Evolutionary conservation across 257 asterid species (phyloP), one percentile per base, ranked within the genome.

Genomic region (Striga asiatica): DNA sequence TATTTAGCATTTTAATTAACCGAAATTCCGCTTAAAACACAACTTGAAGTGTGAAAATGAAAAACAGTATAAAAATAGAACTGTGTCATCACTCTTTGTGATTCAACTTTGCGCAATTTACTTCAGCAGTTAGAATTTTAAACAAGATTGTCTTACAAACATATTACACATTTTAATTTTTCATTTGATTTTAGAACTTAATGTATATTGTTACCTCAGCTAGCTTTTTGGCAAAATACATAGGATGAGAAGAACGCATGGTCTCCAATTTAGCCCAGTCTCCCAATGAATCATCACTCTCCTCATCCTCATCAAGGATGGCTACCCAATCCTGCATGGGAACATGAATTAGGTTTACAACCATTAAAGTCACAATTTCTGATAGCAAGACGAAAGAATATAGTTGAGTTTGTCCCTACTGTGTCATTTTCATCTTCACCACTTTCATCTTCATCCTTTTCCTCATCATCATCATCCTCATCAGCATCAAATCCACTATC

Each of bases 211-310:
- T 73, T 61, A 91, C 98, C 76, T 91, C 98, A 8, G 97, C 56
- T 20, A 91, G 61, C 73, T 76, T 91, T 68, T 77, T 82, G 73
- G 98, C 93, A 54, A 91, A 91, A 72, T 84, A 74, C 82, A 87
- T 88, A 22, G 97, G 98, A 80, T 91, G 98, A 69, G 94, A 82
- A 72, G 95, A 74, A 49, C 88, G 85, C 97, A 84, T 87, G 0
- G 98, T 91, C 63, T 84, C 95, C 80, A 91, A 73, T 63, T 91
- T 84, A 66, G 94, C 95, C 97, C 97, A 91, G 68, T 91, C 96
- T 42, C 95, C 98, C 12, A 80, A 60, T 17, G 95, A 87, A 50
- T 61, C 95, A 74, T 88, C 94, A 60, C 81, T 86, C 56, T 80
- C 95, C 46, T 77, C 89, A 48, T 76, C 84, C 54, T 81, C 95